Base-by-base conservation (phyloP, 768 basidiomycete genomes). In the Lactarius pseudohatsudake region DNA sequence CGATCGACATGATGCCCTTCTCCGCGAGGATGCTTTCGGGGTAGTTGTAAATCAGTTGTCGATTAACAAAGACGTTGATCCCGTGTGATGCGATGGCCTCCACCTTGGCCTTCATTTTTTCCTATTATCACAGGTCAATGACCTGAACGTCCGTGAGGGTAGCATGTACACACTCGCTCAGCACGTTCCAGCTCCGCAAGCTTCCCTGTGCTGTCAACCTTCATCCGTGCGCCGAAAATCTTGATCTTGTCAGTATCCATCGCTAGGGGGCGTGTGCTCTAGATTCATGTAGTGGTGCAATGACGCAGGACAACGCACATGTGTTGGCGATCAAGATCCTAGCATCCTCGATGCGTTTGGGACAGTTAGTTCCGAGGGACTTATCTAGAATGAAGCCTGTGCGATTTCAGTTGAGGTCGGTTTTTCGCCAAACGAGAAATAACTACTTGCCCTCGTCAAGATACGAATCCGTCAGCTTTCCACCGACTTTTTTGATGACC, bases 171-270 rank as follows among this genome's bases (percentile, higher is more conserved):
- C 71, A 90, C 92, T 73, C 88, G 84, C 78, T 98, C 97, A 7
- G 97, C 97, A 13, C 96, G 89, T 77, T 99, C 97, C 20, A 99
- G 87, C 77, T 99, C 97, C 9, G 97, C 97, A 8, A 99, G 86
- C 79, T 99, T 98, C 61, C 96, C 92, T 3, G 97, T 96, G 56
- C 92, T 84, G 72, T 98, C 96, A 7, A 98, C 97, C 78, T 95
- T 94, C 69, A 98, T 88, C 43, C 94, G 85, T 0, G 97, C 96
- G 53, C 97, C 97, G 68, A 99, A 99, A 67, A 99, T 90, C 80
- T 99, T 99, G 82, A 98, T 97, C 78, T 99, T 99, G 80, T 99
- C 97, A 32, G 97, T 99, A 79, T 99, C 97, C 97, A 98, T 98
- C 3, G 97, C 95, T 96, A 70, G 50, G 40, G 30, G 40, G n/a